A percentile compares a stretch with the other conserved stretches of the same genome.
phyloP scores from a whole-genome alignment of 2,329 filamentous ascomycete genomes.

The Fusarium circinatum region DNA sequence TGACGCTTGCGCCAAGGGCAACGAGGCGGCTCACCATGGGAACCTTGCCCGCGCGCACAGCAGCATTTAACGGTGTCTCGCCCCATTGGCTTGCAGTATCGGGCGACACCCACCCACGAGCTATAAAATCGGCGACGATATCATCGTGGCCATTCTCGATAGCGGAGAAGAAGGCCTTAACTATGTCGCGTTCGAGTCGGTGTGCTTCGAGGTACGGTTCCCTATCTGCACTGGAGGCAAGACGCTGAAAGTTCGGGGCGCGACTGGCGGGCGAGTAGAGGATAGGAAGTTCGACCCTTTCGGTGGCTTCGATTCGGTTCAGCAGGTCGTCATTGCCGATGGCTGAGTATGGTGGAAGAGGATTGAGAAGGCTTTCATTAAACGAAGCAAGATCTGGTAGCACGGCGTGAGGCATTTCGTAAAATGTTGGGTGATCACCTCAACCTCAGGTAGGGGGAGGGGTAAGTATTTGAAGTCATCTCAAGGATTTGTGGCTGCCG shows the following conservation, averaged over 20 bases:
- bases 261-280: conserved; percentile 4
- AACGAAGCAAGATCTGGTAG: background rate
- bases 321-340: conserved; percentile 32
- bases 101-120: conserved; percentile 51
- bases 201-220: conserved; percentile 8
- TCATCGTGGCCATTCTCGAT: conserved; percentile 44
- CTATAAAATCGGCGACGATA: conserved; percentile 46
- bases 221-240: background rate
- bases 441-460: background rate
- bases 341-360: conserved; percentile 33
- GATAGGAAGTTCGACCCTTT: conserved; percentile 36
- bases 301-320: conserved; percentile 33
- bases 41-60: conserved; percentile 45
- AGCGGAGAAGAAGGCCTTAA: conserved; percentile 46
- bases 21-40: conserved; percentile 50
- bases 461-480: conserved; percentile 23
- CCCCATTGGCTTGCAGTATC: conserved; percentile 45
- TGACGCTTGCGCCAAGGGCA: conserved; percentile 49
- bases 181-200: conserved; percentile 41
- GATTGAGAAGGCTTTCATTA: background rate
- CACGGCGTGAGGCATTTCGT: background rate
- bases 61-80: conserved; percentile 51
- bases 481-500: background rate
- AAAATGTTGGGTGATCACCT: background rate
- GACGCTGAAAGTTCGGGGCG: background rate